Evolutionary conservation across 2,329 filamentous ascomycete species (phyloP).

Genomic region (Neonectria coccinea): DNA sequence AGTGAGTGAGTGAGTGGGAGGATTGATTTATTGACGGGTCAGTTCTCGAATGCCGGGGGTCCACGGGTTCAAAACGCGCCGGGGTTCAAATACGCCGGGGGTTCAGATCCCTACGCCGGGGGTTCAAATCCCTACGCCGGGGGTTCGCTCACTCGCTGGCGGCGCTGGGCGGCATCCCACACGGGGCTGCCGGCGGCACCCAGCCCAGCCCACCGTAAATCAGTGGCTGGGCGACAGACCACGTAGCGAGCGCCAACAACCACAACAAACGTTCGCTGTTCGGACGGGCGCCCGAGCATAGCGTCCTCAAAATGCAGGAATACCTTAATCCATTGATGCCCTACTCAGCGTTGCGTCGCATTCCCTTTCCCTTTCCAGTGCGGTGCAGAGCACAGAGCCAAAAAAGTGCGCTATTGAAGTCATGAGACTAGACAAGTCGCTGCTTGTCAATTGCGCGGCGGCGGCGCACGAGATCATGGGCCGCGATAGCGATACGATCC

Average conservation of each 20-base stretch:
- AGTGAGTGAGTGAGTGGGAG: constrained; percentile 26
- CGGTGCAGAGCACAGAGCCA: constrained; percentile 19
- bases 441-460: constrained; percentile 23
- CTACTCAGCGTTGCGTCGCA: constrained; percentile 20
- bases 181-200: constrained; percentile 21
- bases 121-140: not conserved
- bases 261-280: constrained; percentile 2
- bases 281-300: constrained; percentile 9
- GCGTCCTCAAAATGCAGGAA: constrained; percentile 30
- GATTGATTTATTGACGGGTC: constrained; percentile 13
- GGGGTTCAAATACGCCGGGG: not conserved
- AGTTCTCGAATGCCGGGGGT: not conserved
- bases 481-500: constrained; percentile 20
- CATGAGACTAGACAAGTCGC: constrained; percentile 20
- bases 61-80: too few species aligned
- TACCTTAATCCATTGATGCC: constrained; percentile 34
- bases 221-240: constrained; percentile 20
- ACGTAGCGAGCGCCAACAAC: constrained; percentile 29
- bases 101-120: not conserved
- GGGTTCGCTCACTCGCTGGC: not conserved
- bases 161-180: constrained; percentile 7
- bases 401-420: constrained; percentile 36
- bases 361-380: not conserved
- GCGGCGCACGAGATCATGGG: constrained; percentile 42
- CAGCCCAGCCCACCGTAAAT: constrained; percentile 10